Percentiles rank a stretch among this genome's conserved stretches.
These are phyloP conservation scores for Thuidium tamariscinum DNA, from an alignment of 225 moss, liverwort and hornwort species.

Conservation along the genomic window DNA sequence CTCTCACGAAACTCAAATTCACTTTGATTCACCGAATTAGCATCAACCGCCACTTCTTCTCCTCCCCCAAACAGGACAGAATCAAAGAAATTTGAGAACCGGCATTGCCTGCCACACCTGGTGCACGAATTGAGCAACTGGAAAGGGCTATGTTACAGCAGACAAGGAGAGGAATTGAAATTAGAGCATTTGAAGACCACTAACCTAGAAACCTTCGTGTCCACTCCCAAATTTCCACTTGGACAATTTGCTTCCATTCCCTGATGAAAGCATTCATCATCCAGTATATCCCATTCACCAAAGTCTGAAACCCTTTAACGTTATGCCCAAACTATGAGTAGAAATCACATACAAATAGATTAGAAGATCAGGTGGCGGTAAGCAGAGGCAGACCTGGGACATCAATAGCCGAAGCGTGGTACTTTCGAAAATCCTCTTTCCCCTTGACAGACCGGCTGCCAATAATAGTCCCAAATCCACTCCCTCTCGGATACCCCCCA, in stretches of 20 bases:
- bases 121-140: background rate
- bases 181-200: background rate
- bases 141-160: background rate
- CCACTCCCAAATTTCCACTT: background rate
- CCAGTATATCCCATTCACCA: background rate
- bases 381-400: slow-evolving; percentile 43
- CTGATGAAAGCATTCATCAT: background rate
- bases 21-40: background rate
- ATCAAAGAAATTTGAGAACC: background rate
- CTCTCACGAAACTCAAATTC: background rate
- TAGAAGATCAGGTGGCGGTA: background rate
- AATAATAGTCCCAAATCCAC: slow-evolving; percentile 39
- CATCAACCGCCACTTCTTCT: background rate
- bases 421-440: slow-evolving; percentile 56
- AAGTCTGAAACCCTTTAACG: background rate
- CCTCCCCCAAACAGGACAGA: background rate
- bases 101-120: background rate
- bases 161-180: background rate
- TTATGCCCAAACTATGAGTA: background rate
- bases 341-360: background rate
- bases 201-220: background rate
- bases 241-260: background rate
- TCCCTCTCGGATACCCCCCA: slow-evolving; percentile 60
- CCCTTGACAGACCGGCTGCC: slow-evolving; percentile 53
- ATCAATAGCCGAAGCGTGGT: slow-evolving; percentile 52